Base-by-base conservation (phyloP, 2,329 filamentous ascomycete species). In the Alternaria triticina region DNA sequence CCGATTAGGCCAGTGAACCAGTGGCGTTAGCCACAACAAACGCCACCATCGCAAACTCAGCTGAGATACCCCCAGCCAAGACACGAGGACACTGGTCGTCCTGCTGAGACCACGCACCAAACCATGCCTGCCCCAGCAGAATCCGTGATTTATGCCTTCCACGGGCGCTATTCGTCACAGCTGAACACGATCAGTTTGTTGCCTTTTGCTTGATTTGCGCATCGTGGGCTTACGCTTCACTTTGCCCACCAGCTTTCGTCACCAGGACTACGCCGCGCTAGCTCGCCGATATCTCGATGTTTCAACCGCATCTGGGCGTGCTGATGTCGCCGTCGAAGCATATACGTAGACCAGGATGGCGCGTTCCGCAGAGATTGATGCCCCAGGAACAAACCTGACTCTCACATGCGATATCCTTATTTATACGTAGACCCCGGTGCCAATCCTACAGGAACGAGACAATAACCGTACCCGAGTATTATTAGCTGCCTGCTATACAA, bases 41-140 rank as follows among this genome's bases (percentile, higher is more conserved):
- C 76, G 75, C 76, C 77, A 76, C 67, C 68, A 62, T 71, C 68
- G 59, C 66, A 47, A 57, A 66, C 67, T 65, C 70, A 78, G 76
- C 76, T 78, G 76, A 78, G 70, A n/a, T 62, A 54, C 23, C 61
- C 65, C 63, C 65, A 44, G 62, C 70, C 70, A 71, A 73, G 72
- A 57, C 59, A 54, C 61, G 59, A 69, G 62, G 59, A 64, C 65
- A 68, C 63, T 70, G 69, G 65, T 60, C 46, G 62, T 64, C 59
- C 59, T 74, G 70, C 67, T 72, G 68, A 72, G 68, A 66, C 65
- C 54, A 57, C 68, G 43, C 60, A 65, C 70, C 68, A 66, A 65
- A 65, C 60, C 65, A 70, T 70, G 75, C 65, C 68, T 70, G 72
- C 67, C 70, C 71, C 64, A 70, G 74, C 70, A 76, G 65, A 68